Base-by-base conservation (phyloP, 2,329 filamentous ascomycete genomes). In the Lasiodiplodia citricola region DNA sequence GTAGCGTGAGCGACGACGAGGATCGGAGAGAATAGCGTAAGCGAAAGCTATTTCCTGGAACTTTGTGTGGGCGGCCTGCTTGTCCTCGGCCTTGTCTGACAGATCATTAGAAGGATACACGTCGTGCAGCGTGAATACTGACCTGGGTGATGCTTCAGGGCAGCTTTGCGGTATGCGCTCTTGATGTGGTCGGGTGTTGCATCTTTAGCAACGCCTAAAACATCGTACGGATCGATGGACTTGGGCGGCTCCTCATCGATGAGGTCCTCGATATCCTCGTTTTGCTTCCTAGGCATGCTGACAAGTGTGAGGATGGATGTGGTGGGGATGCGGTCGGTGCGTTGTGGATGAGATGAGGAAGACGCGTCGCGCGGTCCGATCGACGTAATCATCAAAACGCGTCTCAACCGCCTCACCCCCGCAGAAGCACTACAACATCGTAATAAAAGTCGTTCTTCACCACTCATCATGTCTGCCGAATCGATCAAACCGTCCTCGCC, bases 21-120 rank as follows among this genome's bases (percentile, higher is more conserved):
- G 86, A 74, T 97, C 93, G 38, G 93, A 97, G 44, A 99, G 91
- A 62, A 99, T 88, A 41, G 94, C 95, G 77, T 98, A 97, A 65
- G 96, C 95, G 75, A 97, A 95, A 28, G 95, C 95, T 73, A 99
- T 90, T 73, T 91, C 86, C 80, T 99, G 96, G 79, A 99, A 99
- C 66, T 87, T 91, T 70, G 86, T 85, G 74, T 97, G 91, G 2
- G 96, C 95, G 52, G 86, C 83, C 31, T 90, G 86, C 76, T 93
- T 93, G 65, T 90, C 83, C 25, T 89, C 85, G 0, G 87, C 84
- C 18, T 88, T 73, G 4, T 91, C 69, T 31, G 68, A 4, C 6
- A 8, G 54, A 60, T 47, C 11, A 70, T 75, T 47, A 75, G 74
- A 18, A 55, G 31, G 18, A 8, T n/a, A 2, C 44, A 47, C 18